phyloP scores from a whole-genome alignment of 345 rosid genomes.

The Gynandropsis gynandra region DNA sequence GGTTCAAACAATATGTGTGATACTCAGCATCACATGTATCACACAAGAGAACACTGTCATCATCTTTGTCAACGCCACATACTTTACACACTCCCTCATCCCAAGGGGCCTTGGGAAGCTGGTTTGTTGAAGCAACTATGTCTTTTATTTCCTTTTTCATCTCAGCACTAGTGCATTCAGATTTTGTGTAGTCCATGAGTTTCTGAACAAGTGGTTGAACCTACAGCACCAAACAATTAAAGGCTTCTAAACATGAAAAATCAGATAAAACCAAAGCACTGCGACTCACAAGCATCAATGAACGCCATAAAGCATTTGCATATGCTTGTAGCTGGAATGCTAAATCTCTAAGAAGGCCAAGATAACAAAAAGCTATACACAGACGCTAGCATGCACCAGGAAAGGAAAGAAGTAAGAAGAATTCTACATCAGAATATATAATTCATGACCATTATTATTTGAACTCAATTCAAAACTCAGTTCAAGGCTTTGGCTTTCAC shows the following conservation, averaged over 20 bases:
- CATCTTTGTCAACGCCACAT: slow-evolving; percentile 95
- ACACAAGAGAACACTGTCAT: slow-evolving; percentile 92
- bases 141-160: slow-evolving; percentile 58
- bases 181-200: slow-evolving; percentile 46
- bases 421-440: slow-evolving; percentile 12
- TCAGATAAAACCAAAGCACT: slow-evolving; percentile 12
- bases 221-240: slow-evolving; percentile 38
- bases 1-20: slow-evolving; percentile 96
- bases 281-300: not conserved
- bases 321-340: no score
- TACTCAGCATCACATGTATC: slow-evolving; percentile 97
- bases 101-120: slow-evolving; percentile 97
- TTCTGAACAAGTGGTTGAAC: slow-evolving; percentile 60
- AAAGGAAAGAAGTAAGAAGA: slow-evolving; percentile 3
- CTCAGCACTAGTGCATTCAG: slow-evolving; percentile 55
- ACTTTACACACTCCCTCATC: slow-evolving; percentile 99
- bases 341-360: slow-evolving; percentile 7
- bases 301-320: no score
- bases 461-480: no score
- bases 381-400: not conserved
- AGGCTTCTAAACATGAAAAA: slow-evolving; percentile 14
- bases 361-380: not conserved
- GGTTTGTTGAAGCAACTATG: slow-evolving; percentile 51
- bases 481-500: slow-evolving; percentile 12
- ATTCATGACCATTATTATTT: slow-evolving; percentile 9